Base-by-base conservation (phyloP, 495 filamentous ascomycete species). In the Podospora didyma region DNA sequence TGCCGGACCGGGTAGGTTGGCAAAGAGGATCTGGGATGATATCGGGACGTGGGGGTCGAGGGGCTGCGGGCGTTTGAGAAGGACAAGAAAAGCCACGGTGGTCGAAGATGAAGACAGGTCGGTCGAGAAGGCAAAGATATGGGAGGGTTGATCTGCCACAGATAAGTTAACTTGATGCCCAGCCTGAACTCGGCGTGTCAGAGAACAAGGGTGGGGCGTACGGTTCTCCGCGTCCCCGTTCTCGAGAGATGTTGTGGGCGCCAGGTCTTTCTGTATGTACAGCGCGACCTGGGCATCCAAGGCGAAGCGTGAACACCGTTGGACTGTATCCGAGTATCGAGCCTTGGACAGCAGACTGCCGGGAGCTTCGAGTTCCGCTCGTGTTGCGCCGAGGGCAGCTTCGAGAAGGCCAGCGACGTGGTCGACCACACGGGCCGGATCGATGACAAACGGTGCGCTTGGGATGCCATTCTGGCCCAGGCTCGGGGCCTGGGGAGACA, bases 241-340 rank as follows among this genome's bases (percentile, higher is more conserved):
- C 57, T 64, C 67, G 21, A 63, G 65, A 49, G 56, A 53, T 54
- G 51, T 62, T 44, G 77, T 72, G 21, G 75, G 71, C 17, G 83
- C 71, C 34, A 88, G 67, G 64, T 96, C 89, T 73, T 96, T 96
- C 64, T 90, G 87, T 56, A 95, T 87, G 72, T 96, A 97, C 49
- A 99, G 74, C 23, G 87, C 90, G 39, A 87, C 82, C 75, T 96
- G 90, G 47, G 88, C 75, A 72, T 97, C 94, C 24, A 86, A 83
- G 48, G 91, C 90, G 70, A 96, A 99, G 63, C 93, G 85, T 58
- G 83, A 86, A 72, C 93, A 96, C 73, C 91, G 81, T 64, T 90
- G 86, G 23, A 92, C 73, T 0, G 94, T 97, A 53, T 97, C 92
- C 35, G 76, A 72, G 61, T 87, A 81, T 52, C 77, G 82, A 7